Evolutionary conservation across 371 early-diverging fungal genomes (phyloP), one percentile per base, ranked within the genome.

Genomic region (Rhizomucor pusillus): DNA sequence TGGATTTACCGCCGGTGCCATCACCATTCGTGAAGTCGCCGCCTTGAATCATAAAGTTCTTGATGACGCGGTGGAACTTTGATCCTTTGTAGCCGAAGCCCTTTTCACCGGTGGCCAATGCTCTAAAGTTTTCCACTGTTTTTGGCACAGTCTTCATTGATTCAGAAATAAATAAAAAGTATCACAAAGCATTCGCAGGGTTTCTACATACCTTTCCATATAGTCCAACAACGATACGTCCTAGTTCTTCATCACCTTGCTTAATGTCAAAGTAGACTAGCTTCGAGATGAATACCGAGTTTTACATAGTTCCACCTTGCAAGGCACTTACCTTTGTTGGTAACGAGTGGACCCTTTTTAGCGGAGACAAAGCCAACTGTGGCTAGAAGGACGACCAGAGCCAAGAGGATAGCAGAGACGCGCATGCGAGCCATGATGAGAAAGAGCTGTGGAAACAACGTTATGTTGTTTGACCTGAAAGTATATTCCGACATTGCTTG

Each of bases 1-100:
- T 95, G 33, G 94, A 92, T 66, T 92, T 90, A 48, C 98, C 96
- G 60, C 99, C 99, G 49, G 95, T 95, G 53, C 97, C 97, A 69
- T 97, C 85, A 56, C 77, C 72, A 10, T 74, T 75, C 51, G 90
- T 90, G 48, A 90, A 89, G 57, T 93, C 91, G 63, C 92, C 92
- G 65, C 90, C 81, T 60, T 80, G 92, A 62, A 91, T 89, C 92
- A 91, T 92, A 62, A 92, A 94, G 29, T 88, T 69, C 74, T 89
- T 81, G 79, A 92, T 93, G 37, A 93, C 92, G 59, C 96, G 87
- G 73, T 95, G 96, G 89, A 95, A 95, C 34, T 60, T 75, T 55
- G 85, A 86, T 37, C 88, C 92, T 71, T 90, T 86, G 81, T 93
- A 99, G 12, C 91, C 64, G 59, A 77, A 87, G 29, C 88, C 92